Conservation (phyloP, 1,284 basidiomycete genomes). For the Chiua sp. region DNA sequence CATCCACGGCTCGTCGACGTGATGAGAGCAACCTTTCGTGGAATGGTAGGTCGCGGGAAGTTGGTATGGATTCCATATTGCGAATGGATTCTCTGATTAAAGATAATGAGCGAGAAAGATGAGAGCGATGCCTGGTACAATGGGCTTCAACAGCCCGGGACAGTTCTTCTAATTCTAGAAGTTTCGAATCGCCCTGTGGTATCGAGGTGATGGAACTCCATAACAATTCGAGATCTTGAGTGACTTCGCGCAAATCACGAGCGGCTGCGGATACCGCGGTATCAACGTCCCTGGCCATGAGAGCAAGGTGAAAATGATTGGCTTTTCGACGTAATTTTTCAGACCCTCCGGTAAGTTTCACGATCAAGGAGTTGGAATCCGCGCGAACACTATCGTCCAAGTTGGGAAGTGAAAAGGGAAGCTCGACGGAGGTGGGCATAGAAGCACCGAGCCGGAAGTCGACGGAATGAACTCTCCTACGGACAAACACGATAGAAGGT, state of each 20-base stretch:
- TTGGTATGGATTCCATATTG: slow-evolving; percentile 52
- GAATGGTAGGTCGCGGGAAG: slow-evolving; percentile 44
- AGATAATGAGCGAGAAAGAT: slow-evolving; percentile 54
- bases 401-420: slow-evolving; percentile 63
- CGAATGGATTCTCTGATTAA: slow-evolving; percentile 56
- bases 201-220: slow-evolving; percentile 38
- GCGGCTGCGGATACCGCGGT: slow-evolving; percentile 41
- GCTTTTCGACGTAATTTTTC: slow-evolving; percentile 54
- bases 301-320: slow-evolving; percentile 55
- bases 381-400: slow-evolving; percentile 72
- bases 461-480: slow-evolving; percentile 40
- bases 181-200: slow-evolving; percentile 28
- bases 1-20: slow-evolving; percentile 53
- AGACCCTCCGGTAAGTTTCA: slow-evolving; percentile 62
- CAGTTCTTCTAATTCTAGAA: slow-evolving; percentile 42
- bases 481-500: slow-evolving; percentile 33
- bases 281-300: slow-evolving; percentile 61
- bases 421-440: slow-evolving; percentile 40
- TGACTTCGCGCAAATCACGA: slow-evolving; percentile 45
- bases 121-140: slow-evolving; percentile 39
- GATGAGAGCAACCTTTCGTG: slow-evolving; percentile 52
- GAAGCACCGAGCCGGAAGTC: slow-evolving; percentile 30
- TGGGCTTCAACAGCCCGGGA: slow-evolving; percentile 43
- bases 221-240: slow-evolving; percentile 43
- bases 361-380: slow-evolving; percentile 71